Evolutionary conservation across 2,329 filamentous ascomycete species (phyloP).

Genomic region (Dactylellina parvicollis): DNA sequence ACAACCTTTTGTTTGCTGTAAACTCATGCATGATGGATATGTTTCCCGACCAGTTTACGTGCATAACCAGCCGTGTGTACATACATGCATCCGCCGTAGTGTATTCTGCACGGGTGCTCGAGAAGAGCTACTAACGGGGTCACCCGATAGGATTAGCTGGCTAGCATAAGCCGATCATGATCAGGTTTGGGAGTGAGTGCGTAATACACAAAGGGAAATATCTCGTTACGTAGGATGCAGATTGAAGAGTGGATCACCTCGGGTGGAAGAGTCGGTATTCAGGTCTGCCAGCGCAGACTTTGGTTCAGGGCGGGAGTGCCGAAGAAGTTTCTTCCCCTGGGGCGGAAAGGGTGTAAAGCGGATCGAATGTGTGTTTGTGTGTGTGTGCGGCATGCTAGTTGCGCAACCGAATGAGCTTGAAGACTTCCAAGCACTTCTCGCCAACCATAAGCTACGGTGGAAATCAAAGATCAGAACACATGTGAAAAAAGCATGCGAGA

Average conservation of each 20-base stretch:
- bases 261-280: not conserved
- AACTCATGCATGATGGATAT: not conserved
- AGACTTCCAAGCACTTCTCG: not conserved
- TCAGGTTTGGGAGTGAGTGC: not conserved
- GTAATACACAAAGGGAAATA: not conserved
- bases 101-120: not conserved
- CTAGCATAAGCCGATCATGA: not conserved
- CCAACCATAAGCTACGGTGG: not conserved
- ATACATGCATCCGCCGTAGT: not conserved
- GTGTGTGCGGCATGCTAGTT: not conserved
- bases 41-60: not conserved
- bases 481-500: not conserved
- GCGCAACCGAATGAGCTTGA: not conserved
- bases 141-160: too few species aligned
- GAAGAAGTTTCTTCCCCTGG: not conserved
- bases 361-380: not conserved
- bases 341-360: not conserved
- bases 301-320: not conserved
- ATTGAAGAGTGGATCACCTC: not conserved
- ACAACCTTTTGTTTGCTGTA: not conserved
- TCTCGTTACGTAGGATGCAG: not conserved
- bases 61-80: not conserved
- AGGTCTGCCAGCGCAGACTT: not conserved
- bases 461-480: not conserved
- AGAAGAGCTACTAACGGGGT: too few species aligned